Conservation (phyloP, 257 asterid species). For the Fraxinus cuspidata region DNA sequence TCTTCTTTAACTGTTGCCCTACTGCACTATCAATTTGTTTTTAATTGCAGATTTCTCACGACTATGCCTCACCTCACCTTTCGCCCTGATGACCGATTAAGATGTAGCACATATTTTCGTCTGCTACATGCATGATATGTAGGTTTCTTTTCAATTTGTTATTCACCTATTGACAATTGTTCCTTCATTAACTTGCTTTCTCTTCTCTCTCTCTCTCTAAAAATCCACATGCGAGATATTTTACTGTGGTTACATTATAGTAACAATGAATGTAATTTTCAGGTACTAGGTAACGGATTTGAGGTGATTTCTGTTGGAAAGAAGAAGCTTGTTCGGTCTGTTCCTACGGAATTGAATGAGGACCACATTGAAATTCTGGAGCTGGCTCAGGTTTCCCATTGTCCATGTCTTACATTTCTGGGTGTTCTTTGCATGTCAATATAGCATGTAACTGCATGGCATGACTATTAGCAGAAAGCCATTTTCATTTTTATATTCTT, state of each 20-base stretch:
- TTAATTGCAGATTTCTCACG: neutral
- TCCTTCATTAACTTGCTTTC: neutral
- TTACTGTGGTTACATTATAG: neutral
- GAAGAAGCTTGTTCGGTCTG: conserved; percentile 88
- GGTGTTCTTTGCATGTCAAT: neutral
- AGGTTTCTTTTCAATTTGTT: neutral
- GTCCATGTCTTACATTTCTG: conserved; percentile 20
- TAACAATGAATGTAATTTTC: conserved; percentile 21
- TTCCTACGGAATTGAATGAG: conserved; percentile 92
- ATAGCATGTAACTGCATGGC: neutral
- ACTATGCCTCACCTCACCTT: neutral
- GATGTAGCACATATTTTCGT: neutral
- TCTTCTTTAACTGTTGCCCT: neutral
- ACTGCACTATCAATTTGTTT: neutral
- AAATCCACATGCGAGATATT: neutral
- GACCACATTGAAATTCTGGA: conserved; percentile 95
- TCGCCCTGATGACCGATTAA: neutral
- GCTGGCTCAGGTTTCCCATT: conserved; percentile 82
- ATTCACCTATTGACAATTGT: neutral
- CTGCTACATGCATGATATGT: neutral
- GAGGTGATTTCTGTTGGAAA: conserved; percentile 92
- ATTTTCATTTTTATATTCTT: neutral
- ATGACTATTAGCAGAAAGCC: neutral
- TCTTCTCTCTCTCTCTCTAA: neutral
- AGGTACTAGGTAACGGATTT: conserved; percentile 93